Base-by-base conservation (phyloP, 768 basidiomycete species). In the Arthromyces matolae region DNA sequence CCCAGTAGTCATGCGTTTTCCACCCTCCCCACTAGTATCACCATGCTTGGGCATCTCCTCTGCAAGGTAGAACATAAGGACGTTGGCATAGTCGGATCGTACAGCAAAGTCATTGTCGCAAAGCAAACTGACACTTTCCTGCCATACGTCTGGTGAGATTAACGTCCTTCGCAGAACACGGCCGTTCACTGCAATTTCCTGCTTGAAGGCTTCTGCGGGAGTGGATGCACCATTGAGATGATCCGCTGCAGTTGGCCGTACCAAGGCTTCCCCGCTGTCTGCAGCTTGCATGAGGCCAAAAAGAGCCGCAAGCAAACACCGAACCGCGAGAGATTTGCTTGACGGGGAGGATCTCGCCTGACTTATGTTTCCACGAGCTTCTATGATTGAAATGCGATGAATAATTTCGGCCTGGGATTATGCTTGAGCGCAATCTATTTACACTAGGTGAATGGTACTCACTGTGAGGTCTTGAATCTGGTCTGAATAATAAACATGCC, bases 401-500 rank as follows among this genome's bases (percentile, higher is more conserved):
- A 92, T 80, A 36, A 94, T 68, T 64, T 94, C 93, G 46, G 82
- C 84, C 77, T 79, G 29, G n/a, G n/a, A 33, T 19, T 18, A 4
- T 38, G 12, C 29, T 29, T 53, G 34, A 55, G 32, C 22, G 23
- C 41, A 23, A 16, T 19, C 27, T 29, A 33, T 29, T 20, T 25
- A 28, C 29, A 31, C 22, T 6, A 18, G 13, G 23, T 20, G 41
- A 27, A 24, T 29, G 42, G 32, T 29, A 47, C 77, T 63, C 38
- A 78, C 76, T 1, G 90, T 82, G 35, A 96, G 80, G 60, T 96
- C 94, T 60, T 92, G 90, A 41, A 93, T 91, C 66, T 97, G 94
- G 64, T 96, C 94, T 31, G 91, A 87, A 61, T 97, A 97, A 70
- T 96, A 94, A 45, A 95, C 83, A 60, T 95, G 93, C 9, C 86